Conservation (phyloP, 805 yeast genomes). For the Wickerhamomyces canadensis region DNA sequence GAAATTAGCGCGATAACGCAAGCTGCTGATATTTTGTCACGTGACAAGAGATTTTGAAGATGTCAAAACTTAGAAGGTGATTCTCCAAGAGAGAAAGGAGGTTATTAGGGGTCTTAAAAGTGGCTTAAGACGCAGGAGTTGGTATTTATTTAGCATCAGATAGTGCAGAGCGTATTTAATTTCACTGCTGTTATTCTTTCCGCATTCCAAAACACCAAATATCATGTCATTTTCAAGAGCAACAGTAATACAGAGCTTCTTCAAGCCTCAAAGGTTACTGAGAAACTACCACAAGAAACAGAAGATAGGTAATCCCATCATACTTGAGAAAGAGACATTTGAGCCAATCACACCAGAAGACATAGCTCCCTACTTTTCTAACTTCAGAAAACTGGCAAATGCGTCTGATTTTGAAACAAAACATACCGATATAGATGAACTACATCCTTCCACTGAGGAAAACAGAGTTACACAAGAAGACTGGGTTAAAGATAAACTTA, state of each 20-base stretch:
- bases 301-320: constrained; percentile 7
- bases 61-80: too few species aligned
- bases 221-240: too few species aligned
- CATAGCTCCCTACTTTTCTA: constrained; percentile 2
- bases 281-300: constrained; percentile 3
- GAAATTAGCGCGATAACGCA: not conserved
- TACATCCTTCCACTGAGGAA: constrained; percentile 10
- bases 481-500: constrained; percentile 8
- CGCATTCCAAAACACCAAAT: too few species aligned
- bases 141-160: too few species aligned
- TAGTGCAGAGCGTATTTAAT: too few species aligned
- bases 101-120: too few species aligned
- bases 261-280: not conserved
- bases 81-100: too few species aligned
- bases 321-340: constrained; percentile 1
- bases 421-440: constrained; percentile 10
- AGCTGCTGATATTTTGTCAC: too few species aligned
- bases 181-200: too few species aligned
- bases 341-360: not conserved
- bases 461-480: constrained; percentile 8
- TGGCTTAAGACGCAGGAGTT: too few species aligned
- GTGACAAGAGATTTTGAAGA: too few species aligned
- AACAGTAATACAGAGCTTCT: too few species aligned
- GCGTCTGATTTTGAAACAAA: constrained; percentile 7
- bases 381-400: constrained; percentile 10